Percentiles rank a stretch among this genome's conserved stretches.
These are phyloP conservation scores for Colletotrichum coccodes DNA, from an alignment of 2,329 filamentous ascomycete genomes.

Conservation along the genomic window DNA sequence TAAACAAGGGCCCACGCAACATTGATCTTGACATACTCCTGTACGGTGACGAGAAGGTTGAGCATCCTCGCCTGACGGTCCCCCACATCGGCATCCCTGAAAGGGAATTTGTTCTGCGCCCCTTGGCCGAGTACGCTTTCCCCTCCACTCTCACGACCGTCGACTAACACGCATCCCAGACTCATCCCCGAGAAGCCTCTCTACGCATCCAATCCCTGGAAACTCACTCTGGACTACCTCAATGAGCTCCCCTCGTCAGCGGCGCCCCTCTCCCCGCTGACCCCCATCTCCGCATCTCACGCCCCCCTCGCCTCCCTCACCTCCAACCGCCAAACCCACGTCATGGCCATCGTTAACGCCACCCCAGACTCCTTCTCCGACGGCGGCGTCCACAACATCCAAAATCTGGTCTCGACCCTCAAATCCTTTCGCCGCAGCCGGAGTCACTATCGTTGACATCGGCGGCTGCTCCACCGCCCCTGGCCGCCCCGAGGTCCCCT, in stretches of 20 bases:
- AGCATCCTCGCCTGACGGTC: constrained; percentile 79
- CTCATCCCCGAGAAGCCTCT: constrained; percentile 66
- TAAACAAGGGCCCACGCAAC: constrained; percentile 94
- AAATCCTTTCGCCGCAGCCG: constrained; percentile 71
- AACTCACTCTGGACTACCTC: constrained; percentile 68
- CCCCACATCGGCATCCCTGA: constrained; percentile 89
- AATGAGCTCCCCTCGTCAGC: constrained; percentile 63
- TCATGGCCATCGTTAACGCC: constrained; percentile 96
- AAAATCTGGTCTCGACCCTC: constrained; percentile 68
- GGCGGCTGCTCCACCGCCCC: constrained; percentile 95
- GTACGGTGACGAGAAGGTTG: constrained; percentile 75
- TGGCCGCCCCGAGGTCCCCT: constrained; percentile 72
- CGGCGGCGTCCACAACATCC: constrained; percentile 72
- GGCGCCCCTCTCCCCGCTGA: constrained; percentile 67
- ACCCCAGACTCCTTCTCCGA: constrained; percentile 98
- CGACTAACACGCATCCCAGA: constrained; percentile 44
- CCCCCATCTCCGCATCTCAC: constrained; percentile 58
- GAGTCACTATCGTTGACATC: constrained; percentile 88
- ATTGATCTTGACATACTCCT: constrained; percentile 95
- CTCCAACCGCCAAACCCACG: constrained; percentile 71
- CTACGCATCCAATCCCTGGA: constrained; percentile 66
- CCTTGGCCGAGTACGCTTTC: constrained; percentile 76
- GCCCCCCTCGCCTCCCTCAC: constrained; percentile 66
- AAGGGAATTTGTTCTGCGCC: constrained; percentile 91
- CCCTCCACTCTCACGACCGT: not conserved